phyloP scores from a whole-genome alignment of 106 monocot species.

The Phalaenopsis equestris region DNA sequence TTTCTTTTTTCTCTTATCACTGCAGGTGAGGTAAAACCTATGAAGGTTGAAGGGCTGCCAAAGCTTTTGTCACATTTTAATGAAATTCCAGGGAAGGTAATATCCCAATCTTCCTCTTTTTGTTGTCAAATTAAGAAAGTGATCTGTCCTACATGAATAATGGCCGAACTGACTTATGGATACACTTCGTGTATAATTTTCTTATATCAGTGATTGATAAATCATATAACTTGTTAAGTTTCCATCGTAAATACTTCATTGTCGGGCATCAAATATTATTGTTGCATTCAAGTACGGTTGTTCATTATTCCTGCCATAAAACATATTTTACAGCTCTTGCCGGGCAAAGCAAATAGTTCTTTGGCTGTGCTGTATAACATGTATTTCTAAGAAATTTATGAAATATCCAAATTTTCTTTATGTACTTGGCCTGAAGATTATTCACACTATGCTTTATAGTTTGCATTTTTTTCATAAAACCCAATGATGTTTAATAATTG shows the following conservation, averaged over 20 bases:
- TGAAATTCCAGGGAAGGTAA: constrained; percentile 3
- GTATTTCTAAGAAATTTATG: background rate
- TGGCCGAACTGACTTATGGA: background rate
- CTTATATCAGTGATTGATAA: background rate
- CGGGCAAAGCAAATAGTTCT: background rate
- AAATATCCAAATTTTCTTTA: background rate
- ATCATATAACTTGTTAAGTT: background rate
- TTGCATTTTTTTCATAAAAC: background rate
- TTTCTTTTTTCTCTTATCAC: background rate
- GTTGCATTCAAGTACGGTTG: background rate
- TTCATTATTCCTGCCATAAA: background rate
- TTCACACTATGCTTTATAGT: background rate
- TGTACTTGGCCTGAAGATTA: background rate
- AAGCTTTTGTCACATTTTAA: background rate
- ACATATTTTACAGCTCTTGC: background rate
- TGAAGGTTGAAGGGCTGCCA: background rate
- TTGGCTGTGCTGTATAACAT: background rate
- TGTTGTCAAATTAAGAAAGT: background rate
- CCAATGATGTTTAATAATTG: background rate
- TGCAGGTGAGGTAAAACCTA: background rate
- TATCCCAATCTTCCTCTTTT: background rate
- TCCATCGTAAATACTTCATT: background rate
- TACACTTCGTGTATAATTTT: background rate
- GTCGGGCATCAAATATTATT: background rate
- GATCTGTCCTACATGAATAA: background rate